These are phyloP conservation scores for Trichoderma asperellum DNA, from an alignment of 2,329 filamentous ascomycete species.

Conservation along the genomic window DNA sequence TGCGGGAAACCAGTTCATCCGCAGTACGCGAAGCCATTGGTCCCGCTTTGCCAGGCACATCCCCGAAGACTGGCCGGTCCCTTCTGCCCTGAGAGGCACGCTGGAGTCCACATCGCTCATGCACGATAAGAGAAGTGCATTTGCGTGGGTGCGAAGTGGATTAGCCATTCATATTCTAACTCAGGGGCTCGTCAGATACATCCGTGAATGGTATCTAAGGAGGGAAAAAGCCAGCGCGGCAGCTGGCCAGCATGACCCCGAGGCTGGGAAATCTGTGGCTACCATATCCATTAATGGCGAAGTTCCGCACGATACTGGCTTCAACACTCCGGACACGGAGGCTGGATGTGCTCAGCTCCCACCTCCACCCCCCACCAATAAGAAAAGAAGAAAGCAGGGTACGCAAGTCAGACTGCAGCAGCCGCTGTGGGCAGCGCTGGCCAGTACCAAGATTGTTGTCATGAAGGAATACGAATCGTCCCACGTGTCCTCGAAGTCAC, in stretches of 20 bases:
- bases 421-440: slow-evolving; percentile 90
- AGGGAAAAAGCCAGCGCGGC: slow-evolving; percentile 60
- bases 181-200: slow-evolving; percentile 71
- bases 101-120: slow-evolving; percentile 46
- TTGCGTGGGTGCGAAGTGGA: slow-evolving; percentile 69
- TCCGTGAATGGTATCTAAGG: slow-evolving; percentile 69
- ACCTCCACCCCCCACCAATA: slow-evolving; percentile 60
- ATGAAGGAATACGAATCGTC: slow-evolving; percentile 89
- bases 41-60: slow-evolving; percentile 51
- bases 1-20: slow-evolving; percentile 56
- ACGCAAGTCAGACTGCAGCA: slow-evolving; percentile 88
- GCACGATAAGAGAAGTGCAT: slow-evolving; percentile 63
- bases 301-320: slow-evolving; percentile 42
- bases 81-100: slow-evolving; percentile 51
- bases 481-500: slow-evolving; percentile 72
- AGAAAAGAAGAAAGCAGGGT: slow-evolving; percentile 88
- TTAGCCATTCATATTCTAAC: slow-evolving; percentile 76
- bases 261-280: slow-evolving; percentile 59
- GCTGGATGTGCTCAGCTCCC: slow-evolving; percentile 39
- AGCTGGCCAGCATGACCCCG: slow-evolving; percentile 60
- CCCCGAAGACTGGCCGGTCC: slow-evolving; percentile 52
- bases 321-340: slow-evolving; percentile 59
- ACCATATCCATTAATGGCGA: slow-evolving; percentile 38
- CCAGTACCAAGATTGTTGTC: slow-evolving; percentile 95
- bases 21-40: slow-evolving; percentile 55